Evolutionary conservation across 1,284 basidiomycete species (phyloP).

Genomic region (Fomes fomentarius): DNA sequence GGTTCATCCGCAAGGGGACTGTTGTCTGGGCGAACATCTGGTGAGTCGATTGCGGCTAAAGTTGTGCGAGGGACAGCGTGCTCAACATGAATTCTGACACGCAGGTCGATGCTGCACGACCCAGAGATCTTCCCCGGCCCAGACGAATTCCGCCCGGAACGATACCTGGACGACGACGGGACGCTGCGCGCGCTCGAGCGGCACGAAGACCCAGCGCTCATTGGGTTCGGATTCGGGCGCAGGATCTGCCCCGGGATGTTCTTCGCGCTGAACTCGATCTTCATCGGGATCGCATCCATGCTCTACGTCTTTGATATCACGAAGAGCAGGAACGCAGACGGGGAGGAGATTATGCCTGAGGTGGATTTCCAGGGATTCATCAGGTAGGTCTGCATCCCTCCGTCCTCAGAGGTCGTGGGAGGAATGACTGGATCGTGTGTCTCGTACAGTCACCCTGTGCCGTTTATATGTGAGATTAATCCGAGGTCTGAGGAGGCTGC

Average conservation of each 20-base stretch:
- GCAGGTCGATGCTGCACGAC: constrained; percentile 36
- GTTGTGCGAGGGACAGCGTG: not conserved
- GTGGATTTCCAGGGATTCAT: constrained; percentile 36
- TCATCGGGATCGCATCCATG: constrained; percentile 35
- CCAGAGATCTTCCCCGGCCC: constrained; percentile 29
- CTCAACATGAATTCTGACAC: not conserved
- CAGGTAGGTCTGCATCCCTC: constrained; percentile 18
- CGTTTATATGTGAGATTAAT: constrained; percentile 28
- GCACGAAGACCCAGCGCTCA: constrained; percentile 23
- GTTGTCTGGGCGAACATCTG: constrained; percentile 41
- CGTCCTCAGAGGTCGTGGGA: no score
- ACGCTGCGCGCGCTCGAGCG: constrained; percentile 18
- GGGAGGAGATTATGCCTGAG: constrained; percentile 34
- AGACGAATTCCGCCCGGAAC: constrained; percentile 28
- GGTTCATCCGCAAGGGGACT: constrained; percentile 31
- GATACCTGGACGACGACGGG: constrained; percentile 25
- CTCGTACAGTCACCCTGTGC: constrained; percentile 26
- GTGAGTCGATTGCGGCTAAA: constrained; percentile 14
- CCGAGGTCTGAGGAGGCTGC: constrained; percentile 26
- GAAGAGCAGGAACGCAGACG: constrained; percentile 32
- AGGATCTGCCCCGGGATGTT: constrained; percentile 39
- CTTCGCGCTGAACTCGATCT: constrained; percentile 37
- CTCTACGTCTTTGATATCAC: constrained; percentile 34
- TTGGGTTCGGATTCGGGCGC: constrained; percentile 32
- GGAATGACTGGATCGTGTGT: not conserved